These are phyloP conservation scores for Pythium chondricola DNA, from an alignment of 352 stramenopile genomes.

Conservation along the genomic window DNA sequence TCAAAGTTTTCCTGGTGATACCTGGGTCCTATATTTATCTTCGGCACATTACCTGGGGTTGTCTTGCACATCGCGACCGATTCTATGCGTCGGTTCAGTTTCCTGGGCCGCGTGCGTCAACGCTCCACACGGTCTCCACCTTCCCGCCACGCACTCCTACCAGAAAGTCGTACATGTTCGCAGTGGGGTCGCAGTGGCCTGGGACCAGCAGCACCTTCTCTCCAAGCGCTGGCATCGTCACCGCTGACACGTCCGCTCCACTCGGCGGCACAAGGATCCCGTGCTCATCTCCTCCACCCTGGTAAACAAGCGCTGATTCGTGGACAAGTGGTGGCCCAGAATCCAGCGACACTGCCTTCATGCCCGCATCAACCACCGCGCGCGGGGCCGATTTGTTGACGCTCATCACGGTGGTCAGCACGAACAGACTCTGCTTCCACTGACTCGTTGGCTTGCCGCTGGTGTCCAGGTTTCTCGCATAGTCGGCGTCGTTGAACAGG, in stretches of 20 bases:
- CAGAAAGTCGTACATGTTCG: slow-evolving; percentile 73
- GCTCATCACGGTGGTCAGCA: slow-evolving; percentile 68
- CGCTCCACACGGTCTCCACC: slow-evolving; percentile 52
- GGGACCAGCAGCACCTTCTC: slow-evolving; percentile 54
- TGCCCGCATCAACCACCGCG: slow-evolving; percentile 65
- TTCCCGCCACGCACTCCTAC: slow-evolving; percentile 43
- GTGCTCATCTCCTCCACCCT: slow-evolving; percentile 59
- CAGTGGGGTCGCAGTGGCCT: slow-evolving; percentile 68
- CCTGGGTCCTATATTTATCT: no score
- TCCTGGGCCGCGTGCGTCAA: slow-evolving; percentile 46
- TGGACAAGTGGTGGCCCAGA: slow-evolving; percentile 51
- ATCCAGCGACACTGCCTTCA: slow-evolving; percentile 65
- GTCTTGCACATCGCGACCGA: no score
- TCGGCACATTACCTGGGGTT: no score
- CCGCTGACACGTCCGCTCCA: slow-evolving; percentile 7
- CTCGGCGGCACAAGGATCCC: slow-evolving; percentile 38
- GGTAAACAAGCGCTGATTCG: slow-evolving; percentile 41
- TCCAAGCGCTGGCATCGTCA: slow-evolving; percentile 42
- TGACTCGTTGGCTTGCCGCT: slow-evolving; percentile 32
- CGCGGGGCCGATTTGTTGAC: slow-evolving; percentile 33
- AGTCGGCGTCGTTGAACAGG: slow-evolving; percentile 75
- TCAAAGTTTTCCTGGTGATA: no score
- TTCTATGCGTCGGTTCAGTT: no score
- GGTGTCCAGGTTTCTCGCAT: slow-evolving; percentile 41
- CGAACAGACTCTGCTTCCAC: slow-evolving; percentile 63